Base-by-base conservation (phyloP, 1,284 basidiomycete genomes). In the Irpex sp. region DNA sequence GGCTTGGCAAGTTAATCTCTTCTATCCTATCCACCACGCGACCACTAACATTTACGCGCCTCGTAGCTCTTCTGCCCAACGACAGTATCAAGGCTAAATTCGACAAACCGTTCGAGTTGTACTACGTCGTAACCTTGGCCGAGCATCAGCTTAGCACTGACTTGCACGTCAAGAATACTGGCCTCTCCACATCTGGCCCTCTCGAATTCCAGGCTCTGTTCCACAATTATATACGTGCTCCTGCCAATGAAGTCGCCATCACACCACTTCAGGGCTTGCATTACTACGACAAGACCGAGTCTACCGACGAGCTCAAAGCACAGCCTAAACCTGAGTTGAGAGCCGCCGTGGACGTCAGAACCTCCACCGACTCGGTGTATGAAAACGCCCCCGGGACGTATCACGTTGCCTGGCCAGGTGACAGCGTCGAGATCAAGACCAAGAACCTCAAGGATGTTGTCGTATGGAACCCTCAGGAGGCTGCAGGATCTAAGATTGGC, bases 121-220 rank as follows among this genome's bases (percentile, higher is more conserved):
- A 77, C 58, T 96, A 93, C 72, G 86, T 93, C 52, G 87, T 96
- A 49, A 93, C 92, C 4, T 78, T 97, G 60, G 81, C 85, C 5
- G 86, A 84, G 65, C 84, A 92, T 73, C 85, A 92, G 72, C 79
- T 96, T 63, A 86, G 83, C 68, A 93, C 91, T 38, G 88, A 91
- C 72, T 78, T 96, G 9, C 89, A 93, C 73, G 88, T 96, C 64
- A 82, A 81, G 66, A 96, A 96, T 72, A 81, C 83, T 0, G 85
- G 84, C 5, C 70, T 78, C 0, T 78, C 82, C 26, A 72, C 72
- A 65, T 65, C 76, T 0, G 78, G 82, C 60, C 67, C 75, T 2
- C 82, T 96, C 59, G 86, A 88, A 71, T 96, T 95, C 79, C 94
- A 97, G 75, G 89, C 93, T 1, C 80, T 97, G 40, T 82, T 97